Evolutionary conservation across 2,329 filamentous ascomycete species (phyloP).

Genomic region (Chaetoscypha palmicola): DNA sequence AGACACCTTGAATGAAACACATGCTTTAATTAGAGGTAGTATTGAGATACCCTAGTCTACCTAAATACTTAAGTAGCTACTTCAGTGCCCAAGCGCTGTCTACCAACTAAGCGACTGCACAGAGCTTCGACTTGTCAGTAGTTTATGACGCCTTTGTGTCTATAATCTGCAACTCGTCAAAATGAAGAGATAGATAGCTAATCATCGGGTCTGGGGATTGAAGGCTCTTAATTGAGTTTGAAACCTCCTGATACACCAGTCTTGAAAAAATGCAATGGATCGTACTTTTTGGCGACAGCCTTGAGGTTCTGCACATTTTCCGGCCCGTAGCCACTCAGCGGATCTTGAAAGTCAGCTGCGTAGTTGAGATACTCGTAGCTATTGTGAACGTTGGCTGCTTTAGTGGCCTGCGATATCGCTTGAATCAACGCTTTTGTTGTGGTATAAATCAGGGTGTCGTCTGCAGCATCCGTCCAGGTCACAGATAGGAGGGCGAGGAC

Average conservation of each 20-base stretch:
- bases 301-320: constrained; percentile 10
- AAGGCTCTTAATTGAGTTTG: constrained; percentile 22
- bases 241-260: constrained; percentile 25
- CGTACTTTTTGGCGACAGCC: constrained; percentile 24
- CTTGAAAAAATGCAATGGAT: constrained; percentile 25
- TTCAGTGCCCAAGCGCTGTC: too few species aligned
- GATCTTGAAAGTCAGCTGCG: constrained; percentile 7
- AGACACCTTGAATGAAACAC: too few species aligned
- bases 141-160: too few species aligned
- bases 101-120: too few species aligned
- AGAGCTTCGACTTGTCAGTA: too few species aligned
- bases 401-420: not conserved
- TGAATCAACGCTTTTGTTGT: not conserved
- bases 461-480: not conserved
- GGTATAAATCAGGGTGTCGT: not conserved
- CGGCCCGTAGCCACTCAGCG: constrained; percentile 9
- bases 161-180: too few species aligned
- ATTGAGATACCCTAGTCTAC: too few species aligned
- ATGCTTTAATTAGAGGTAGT: too few species aligned
- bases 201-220: too few species aligned
- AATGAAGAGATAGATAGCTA: too few species aligned
- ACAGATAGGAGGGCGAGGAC: not conserved
- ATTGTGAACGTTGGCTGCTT: not conserved
- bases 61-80: too few species aligned
- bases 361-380: constrained; percentile 9